These are phyloP conservation scores for Colletotrichum siamense DNA, from an alignment of 2,329 filamentous ascomycete species.

Conservation along the genomic window DNA sequence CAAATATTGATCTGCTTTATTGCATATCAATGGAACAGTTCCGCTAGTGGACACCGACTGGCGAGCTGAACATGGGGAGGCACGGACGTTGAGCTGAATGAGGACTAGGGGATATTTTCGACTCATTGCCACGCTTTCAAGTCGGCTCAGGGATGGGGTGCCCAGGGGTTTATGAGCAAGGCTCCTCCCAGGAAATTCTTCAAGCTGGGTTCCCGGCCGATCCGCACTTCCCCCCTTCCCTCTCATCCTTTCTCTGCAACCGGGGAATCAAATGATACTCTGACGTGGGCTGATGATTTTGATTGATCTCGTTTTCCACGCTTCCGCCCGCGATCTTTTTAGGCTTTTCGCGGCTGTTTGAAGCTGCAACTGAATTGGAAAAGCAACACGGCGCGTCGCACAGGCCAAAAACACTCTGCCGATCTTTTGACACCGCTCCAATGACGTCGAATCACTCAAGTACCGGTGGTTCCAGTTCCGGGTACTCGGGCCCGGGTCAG, in stretches of 20 bases:
- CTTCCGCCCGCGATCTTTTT: background rate
- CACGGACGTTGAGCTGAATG: background rate
- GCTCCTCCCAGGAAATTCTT: background rate
- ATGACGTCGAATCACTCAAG: background rate
- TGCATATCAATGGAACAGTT: background rate
- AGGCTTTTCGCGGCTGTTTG: background rate
- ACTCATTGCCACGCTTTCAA: background rate
- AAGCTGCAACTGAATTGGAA: background rate
- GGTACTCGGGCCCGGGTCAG: background rate
- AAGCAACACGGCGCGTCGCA: background rate
- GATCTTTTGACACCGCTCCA: background rate
- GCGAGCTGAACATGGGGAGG: background rate
- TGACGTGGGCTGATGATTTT: background rate
- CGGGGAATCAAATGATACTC: background rate
- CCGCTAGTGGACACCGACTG: background rate
- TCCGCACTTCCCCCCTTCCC: background rate
- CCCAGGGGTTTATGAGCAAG: background rate
- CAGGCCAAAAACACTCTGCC: background rate
- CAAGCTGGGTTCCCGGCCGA: slow-evolving; percentile 1
- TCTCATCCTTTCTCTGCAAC: background rate
- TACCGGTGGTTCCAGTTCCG: slow-evolving; percentile 1
- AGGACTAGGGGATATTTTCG: background rate
- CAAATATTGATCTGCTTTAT: background rate
- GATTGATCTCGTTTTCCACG: background rate
- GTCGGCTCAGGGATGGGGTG: background rate